These are phyloP conservation scores for Trichophyton simii DNA, from an alignment of 2,329 filamentous ascomycete species.

Conservation along the genomic window DNA sequence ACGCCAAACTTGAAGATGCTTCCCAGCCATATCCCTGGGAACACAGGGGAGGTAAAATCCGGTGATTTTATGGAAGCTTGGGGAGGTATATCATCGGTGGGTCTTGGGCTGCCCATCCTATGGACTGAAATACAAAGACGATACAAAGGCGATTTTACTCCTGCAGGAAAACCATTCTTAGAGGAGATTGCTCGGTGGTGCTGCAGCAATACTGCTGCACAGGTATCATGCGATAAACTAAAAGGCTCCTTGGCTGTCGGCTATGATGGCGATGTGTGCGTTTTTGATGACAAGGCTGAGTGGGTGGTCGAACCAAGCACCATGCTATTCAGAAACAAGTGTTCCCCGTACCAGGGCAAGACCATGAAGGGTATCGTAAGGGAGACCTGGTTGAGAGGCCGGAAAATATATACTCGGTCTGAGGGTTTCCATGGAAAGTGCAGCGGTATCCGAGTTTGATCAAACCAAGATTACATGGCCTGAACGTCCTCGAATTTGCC, in stretches of 20 bases:
- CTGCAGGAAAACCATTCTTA: slow-evolving; percentile 32
- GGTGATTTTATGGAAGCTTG: slow-evolving; percentile 85
- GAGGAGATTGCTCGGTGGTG: slow-evolving; percentile 77
- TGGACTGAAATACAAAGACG: slow-evolving; percentile 57
- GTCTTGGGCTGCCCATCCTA: slow-evolving; percentile 80
- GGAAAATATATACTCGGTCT: slow-evolving; percentile 58
- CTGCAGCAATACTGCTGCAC: slow-evolving; percentile 70
- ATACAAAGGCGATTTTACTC: slow-evolving; percentile 26
- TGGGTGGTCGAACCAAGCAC: slow-evolving; percentile 64
- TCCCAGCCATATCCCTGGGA: slow-evolving; percentile 53
- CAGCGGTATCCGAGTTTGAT: slow-evolving; percentile 10
- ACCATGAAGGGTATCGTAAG: slow-evolving; percentile 62
- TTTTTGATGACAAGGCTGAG: slow-evolving; percentile 73
- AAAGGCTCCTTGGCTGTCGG: slow-evolving; percentile 75
- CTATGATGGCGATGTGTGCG: slow-evolving; percentile 79
- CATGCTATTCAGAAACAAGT: slow-evolving; percentile 92
- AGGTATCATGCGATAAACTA: slow-evolving; percentile 68
- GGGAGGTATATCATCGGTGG: slow-evolving; percentile 92
- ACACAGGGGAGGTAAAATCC: slow-evolving; percentile 21
- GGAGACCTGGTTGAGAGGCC: slow-evolving; percentile 76
- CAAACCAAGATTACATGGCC: slow-evolving; percentile 8
- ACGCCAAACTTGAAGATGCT: slow-evolving; percentile 88
- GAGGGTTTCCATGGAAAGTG: slow-evolving; percentile 25
- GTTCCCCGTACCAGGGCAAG: slow-evolving; percentile 78
- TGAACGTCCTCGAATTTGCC: neutral